These are phyloP conservation scores for Vitis amurensis DNA, from an alignment of 164 flowering plant genomes.

Conservation along the genomic window DNA sequence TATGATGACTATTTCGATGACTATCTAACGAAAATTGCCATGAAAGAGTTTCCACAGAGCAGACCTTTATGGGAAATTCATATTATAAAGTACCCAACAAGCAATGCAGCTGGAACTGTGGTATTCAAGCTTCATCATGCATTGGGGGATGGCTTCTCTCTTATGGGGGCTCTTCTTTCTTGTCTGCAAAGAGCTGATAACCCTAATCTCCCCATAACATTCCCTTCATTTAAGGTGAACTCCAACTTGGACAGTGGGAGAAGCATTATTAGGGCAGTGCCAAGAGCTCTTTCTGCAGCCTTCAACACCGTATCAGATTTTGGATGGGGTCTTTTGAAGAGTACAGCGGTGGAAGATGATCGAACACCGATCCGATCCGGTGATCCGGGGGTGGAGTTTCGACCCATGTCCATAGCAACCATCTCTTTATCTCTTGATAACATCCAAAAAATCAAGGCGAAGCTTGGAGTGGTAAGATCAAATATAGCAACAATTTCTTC, in stretches of 20 bases:
- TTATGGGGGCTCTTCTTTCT: slow-evolving; percentile 65
- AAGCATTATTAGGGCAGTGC: slow-evolving; percentile 10
- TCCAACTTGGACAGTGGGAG: not conserved
- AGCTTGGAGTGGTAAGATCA: slow-evolving; percentile 48
- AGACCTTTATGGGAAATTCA: slow-evolving; percentile 70
- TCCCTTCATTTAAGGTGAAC: slow-evolving; percentile 29
- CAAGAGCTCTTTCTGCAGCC: slow-evolving; percentile 13
- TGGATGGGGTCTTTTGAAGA: slow-evolving; percentile 43
- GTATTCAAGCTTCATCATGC: slow-evolving; percentile 70
- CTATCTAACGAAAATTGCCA: slow-evolving; percentile 40
- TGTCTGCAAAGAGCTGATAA: slow-evolving; percentile 50
- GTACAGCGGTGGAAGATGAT: slow-evolving; percentile 44
- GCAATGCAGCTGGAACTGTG: slow-evolving; percentile 41
- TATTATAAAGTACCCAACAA: slow-evolving; percentile 54
- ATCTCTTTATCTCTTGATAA: slow-evolving; percentile 42
- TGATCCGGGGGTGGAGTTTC: slow-evolving; percentile 32
- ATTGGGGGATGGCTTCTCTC: slow-evolving; percentile 70
- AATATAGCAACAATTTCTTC: not conserved
- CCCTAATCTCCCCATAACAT: slow-evolving; percentile 52
- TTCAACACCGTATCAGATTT: slow-evolving; percentile 37
- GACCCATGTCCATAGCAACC: slow-evolving; percentile 36
- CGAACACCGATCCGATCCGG: slow-evolving; percentile 44
- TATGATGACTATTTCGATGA: slow-evolving; percentile 38
- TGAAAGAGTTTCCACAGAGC: slow-evolving; percentile 35
- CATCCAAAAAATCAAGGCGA: slow-evolving; percentile 48